These are phyloP conservation scores for Venturia pyrina DNA, from an alignment of 2,329 filamentous ascomycete species.

Conservation along the genomic window DNA sequence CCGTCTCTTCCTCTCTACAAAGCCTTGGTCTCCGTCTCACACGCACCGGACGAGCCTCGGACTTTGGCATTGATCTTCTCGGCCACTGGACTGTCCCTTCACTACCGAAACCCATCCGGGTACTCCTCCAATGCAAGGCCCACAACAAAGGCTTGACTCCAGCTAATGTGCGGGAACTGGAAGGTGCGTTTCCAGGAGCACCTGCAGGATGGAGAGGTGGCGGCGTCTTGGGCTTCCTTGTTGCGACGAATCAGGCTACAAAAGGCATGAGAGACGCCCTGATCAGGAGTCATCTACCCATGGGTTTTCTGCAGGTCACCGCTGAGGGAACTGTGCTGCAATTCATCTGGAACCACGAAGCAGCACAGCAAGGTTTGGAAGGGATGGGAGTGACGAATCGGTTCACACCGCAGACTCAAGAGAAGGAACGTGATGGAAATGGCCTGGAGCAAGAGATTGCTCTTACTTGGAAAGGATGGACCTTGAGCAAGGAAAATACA, in stretches of 20 bases:
- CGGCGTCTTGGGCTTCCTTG: slow-evolving; percentile 57
- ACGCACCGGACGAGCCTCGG: slow-evolving; percentile 55
- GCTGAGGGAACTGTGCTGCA: slow-evolving; percentile 50
- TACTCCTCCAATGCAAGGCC: slow-evolving; percentile 62
- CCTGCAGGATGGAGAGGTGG: slow-evolving; percentile 61
- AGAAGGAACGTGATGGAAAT: background rate
- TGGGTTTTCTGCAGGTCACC: slow-evolving; percentile 60
- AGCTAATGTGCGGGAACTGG: slow-evolving; percentile 59
- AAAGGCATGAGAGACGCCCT: slow-evolving; percentile 69
- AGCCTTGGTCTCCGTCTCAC: slow-evolving; percentile 54
- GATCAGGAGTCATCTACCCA: slow-evolving; percentile 54
- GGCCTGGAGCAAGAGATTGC: slow-evolving; percentile 4
- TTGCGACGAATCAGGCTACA: slow-evolving; percentile 60
- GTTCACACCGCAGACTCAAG: slow-evolving; percentile 15
- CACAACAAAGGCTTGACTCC: slow-evolving; percentile 43
- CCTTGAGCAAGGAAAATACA: background rate
- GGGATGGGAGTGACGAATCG: slow-evolving; percentile 34
- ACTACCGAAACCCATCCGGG: slow-evolving; percentile 20
- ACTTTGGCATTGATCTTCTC: slow-evolving; percentile 65
- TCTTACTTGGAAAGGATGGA: slow-evolving; percentile 12
- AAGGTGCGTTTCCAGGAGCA: slow-evolving; percentile 66
- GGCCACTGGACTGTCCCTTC: slow-evolving; percentile 56
- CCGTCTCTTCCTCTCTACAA: slow-evolving; percentile 45
- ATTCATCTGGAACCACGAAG: slow-evolving; percentile 62
- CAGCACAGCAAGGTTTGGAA: slow-evolving; percentile 52